Base-by-base conservation (phyloP, 2,329 filamentous ascomycete species). In the Fusarium burgessii region DNA sequence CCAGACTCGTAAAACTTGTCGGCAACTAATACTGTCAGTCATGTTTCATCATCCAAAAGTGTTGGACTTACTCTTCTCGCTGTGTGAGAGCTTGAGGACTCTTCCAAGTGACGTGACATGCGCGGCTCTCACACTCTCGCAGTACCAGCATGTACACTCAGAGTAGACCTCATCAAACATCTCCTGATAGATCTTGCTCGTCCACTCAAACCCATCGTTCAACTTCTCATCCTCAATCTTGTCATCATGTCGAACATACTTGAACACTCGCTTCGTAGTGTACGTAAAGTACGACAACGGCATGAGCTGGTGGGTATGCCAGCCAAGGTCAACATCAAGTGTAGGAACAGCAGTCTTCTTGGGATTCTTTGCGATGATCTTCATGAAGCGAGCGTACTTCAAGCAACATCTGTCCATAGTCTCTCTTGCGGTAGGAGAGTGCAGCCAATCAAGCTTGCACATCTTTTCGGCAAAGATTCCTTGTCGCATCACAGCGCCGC, bases 101-200 rank as follows among this genome's bases (percentile, higher is more conserved):
- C 81, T 82, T 7, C 81, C 82, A 4, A 87, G 70, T 3, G 81
- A 77, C 14, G 83, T 85, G 4, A 88, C 83, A 73, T 90, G 88
- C 83, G 36, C 65, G 0, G 68, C 62, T n/a, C 59, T 58, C 4
- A 77, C 71, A 41, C 82, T 86, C 79, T 96, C 93, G 80, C 93
- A 97, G 78, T 95, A 94, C 92, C 92, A 95, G 79, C 93, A 95
- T 0, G 89, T 92, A 74, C 93, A 95, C 78, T 92, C 91, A 2
- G 88, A 91, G 78, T 95, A 97, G 7, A 93, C 86, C 54, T 91
- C 87, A 18, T 83, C 81, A 71, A 88, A 94, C 17, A 82, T 79
- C 32, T 88, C 87, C 72, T 93, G 88, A 77, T 95, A 97, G 2
- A 79, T 82, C 72, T 90, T 91, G 75, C 86, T 89, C 0, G 93